These are phyloP conservation scores for Coniella vitis DNA, from an alignment of 2,329 filamentous ascomycete genomes.

Conservation along the genomic window DNA sequence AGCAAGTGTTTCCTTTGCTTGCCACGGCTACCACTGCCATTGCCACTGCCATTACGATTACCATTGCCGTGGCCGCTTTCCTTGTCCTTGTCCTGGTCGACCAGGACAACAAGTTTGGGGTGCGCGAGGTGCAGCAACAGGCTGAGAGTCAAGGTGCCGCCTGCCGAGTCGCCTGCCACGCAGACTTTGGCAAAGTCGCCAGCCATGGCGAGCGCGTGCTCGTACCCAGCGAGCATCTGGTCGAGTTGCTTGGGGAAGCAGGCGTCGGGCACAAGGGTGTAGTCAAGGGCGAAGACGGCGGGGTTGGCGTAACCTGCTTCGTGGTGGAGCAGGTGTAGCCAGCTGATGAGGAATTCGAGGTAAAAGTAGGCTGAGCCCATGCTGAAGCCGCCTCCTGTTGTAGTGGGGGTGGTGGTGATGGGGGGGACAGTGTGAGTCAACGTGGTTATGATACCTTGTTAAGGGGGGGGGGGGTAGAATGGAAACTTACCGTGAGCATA, in stretches of 20 bases:
- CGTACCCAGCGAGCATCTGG: constrained; percentile 64
- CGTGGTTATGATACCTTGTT: no score
- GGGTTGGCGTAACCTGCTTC: constrained; percentile 64
- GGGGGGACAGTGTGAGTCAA: no score
- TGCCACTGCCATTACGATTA: background rate
- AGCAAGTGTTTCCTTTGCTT: constrained; percentile 2
- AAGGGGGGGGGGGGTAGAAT: background rate
- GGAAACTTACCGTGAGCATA: constrained; percentile 63
- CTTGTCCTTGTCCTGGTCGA: no score
- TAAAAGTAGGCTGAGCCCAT: constrained; percentile 83
- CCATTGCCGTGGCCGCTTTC: no score
- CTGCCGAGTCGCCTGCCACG: constrained; percentile 74
- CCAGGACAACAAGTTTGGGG: constrained; percentile 4
- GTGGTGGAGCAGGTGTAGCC: constrained; percentile 52
- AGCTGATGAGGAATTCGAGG: constrained; percentile 72
- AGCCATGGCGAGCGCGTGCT: constrained; percentile 56
- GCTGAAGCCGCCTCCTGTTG: constrained; percentile 64
- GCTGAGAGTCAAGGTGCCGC: constrained; percentile 66
- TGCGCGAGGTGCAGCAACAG: constrained; percentile 61
- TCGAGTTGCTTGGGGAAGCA: constrained; percentile 67
- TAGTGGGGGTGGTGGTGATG: no score
- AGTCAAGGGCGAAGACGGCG: constrained; percentile 72
- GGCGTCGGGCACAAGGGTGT: constrained; percentile 70
- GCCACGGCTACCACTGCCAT: no score
- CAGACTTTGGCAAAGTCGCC: constrained; percentile 56